Conservation (phyloP, 495 filamentous ascomycete genomes). For the Daldinia childiae region DNA sequence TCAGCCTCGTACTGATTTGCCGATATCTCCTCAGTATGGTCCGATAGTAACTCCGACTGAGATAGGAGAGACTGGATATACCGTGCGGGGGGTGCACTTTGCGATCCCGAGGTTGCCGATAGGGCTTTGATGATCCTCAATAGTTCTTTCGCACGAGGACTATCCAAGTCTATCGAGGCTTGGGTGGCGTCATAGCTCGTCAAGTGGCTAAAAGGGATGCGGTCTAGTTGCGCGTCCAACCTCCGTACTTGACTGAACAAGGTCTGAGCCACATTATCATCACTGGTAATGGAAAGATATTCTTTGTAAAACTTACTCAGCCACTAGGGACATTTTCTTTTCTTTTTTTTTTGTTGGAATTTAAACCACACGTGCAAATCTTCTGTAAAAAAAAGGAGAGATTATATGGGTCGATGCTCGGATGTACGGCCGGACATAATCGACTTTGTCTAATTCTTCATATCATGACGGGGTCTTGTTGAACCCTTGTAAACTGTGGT, state of each 20-base stretch:
- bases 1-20: conserved; percentile 68
- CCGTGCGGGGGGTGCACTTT: conserved; percentile 58
- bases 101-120: conserved; percentile 69
- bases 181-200: conserved; percentile 46
- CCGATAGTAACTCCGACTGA: conserved; percentile 60
- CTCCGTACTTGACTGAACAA: conserved; percentile 75
- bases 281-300: conserved; percentile 2
- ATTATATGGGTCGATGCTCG: conserved; percentile 41
- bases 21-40: conserved; percentile 37
- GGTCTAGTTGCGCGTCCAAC: conserved; percentile 83
- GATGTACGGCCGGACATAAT: conserved; percentile 27
- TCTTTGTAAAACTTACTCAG: conserved; percentile 64
- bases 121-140: conserved; percentile 73
- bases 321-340: conserved; percentile 69
- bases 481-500: conserved; percentile 9
- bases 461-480: conserved; percentile 23
- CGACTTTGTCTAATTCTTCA: conserved; percentile 23
- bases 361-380: conserved; percentile 8
- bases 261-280: conserved; percentile 29
- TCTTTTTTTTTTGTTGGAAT: conserved; percentile 9
- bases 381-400: conserved; percentile 11
- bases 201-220: conserved; percentile 59
- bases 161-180: conserved; percentile 42
- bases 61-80: conserved; percentile 68
- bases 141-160: conserved; percentile 60